These are phyloP conservation scores for Phlyctochytrium planicorne DNA, from an alignment of 192 early-diverging fungal species.

Conservation along the genomic window DNA sequence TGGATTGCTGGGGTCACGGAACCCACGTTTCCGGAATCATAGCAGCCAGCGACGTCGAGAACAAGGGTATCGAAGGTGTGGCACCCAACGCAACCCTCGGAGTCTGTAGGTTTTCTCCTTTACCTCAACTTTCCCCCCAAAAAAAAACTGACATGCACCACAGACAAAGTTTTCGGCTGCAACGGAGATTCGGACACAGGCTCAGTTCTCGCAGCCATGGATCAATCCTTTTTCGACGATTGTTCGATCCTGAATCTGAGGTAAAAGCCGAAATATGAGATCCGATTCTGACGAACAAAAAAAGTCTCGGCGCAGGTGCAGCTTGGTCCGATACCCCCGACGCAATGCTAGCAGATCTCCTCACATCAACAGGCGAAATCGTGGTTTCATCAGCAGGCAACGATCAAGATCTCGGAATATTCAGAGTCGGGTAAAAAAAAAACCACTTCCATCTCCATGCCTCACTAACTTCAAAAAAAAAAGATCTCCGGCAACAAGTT, in stretches of 20 bases:
- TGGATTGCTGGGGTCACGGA: constrained; percentile 41
- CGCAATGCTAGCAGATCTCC: constrained; percentile 52
- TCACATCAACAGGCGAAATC: constrained; percentile 43
- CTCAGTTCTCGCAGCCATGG: constrained; percentile 72
- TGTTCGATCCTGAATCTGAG: constrained; percentile 80
- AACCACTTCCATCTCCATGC: too few relatives aligned
- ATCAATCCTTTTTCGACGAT: constrained; percentile 62
- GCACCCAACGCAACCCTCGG: constrained; percentile 80
- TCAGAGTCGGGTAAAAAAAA: background rate
- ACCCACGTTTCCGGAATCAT: constrained; percentile 48
- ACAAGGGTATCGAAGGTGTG: constrained; percentile 52
- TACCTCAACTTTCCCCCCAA: background rate
- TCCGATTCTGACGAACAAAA: background rate
- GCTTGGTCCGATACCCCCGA: constrained; percentile 61
- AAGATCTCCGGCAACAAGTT: background rate
- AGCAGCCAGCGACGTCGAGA: constrained; percentile 16
- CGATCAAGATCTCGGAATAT: constrained; percentile 33
- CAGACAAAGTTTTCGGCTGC: constrained; percentile 64
- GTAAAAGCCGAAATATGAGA: too few relatives aligned
- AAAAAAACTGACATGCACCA: too few relatives aligned
- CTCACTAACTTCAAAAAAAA: too few relatives aligned
- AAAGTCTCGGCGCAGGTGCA: constrained; percentile 64
- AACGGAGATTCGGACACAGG: constrained; percentile 53
- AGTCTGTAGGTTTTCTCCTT: constrained; percentile 58
- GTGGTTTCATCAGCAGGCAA: constrained; percentile 74